These are phyloP conservation scores for Aureoboletus auriporus DNA, from an alignment of 768 basidiomycete species.

Conservation along the genomic window DNA sequence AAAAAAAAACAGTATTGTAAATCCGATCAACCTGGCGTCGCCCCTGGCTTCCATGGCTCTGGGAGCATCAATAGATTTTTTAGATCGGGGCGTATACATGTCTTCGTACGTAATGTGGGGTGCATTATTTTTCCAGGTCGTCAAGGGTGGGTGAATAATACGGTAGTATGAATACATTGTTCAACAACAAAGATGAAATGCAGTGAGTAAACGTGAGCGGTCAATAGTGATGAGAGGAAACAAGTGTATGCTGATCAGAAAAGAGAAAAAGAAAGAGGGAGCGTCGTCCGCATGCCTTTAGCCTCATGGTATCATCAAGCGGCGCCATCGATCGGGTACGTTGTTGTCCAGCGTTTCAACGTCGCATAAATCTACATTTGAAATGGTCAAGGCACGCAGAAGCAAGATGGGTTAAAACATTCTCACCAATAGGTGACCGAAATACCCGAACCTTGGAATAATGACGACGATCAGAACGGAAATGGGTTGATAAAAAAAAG, in stretches of 20 bases:
- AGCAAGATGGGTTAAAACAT: background rate
- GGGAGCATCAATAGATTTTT: too few species aligned
- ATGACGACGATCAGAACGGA: constrained; percentile 7
- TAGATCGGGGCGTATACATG: too few species aligned
- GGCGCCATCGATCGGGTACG: constrained; percentile 16
- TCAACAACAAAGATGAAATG: constrained; percentile 21
- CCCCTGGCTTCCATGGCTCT: too few species aligned
- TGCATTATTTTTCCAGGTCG: constrained; percentile 4
- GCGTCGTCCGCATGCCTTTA: too few species aligned
- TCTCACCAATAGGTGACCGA: constrained; percentile 30
- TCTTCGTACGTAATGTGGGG: constrained; percentile 5
- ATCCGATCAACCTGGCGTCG: too few species aligned
- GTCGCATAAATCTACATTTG: constrained; percentile 23
- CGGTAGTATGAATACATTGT: constrained; percentile 19
- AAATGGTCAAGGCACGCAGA: constrained; percentile 3
- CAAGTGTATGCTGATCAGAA: background rate
- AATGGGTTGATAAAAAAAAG: background rate
- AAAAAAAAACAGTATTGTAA: too few species aligned
- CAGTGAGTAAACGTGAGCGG: constrained; percentile 10
- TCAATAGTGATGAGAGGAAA: constrained; percentile 7
- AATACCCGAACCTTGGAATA: constrained; percentile 25
- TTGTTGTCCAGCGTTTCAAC: constrained; percentile 21
- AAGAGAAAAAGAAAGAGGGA: too few species aligned
- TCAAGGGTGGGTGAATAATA: background rate
- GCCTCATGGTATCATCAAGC: too few species aligned